Percentiles rank a stretch among this genome's conserved stretches.
phyloP scores from a whole-genome alignment of 2,329 filamentous ascomycete species.

The Ilyonectria destructans region DNA sequence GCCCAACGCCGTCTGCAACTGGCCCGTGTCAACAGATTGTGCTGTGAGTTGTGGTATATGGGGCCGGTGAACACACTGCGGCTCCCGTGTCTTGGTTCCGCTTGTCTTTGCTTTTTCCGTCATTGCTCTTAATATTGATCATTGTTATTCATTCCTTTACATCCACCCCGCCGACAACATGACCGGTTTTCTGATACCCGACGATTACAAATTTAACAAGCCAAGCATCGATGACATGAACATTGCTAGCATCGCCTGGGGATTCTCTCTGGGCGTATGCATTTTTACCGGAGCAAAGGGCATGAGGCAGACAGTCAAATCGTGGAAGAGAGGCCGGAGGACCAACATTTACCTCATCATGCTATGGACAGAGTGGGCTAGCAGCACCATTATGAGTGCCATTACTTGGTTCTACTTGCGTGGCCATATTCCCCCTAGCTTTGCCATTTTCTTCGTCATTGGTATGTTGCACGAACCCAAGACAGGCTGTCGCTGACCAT shows the following conservation, averaged over 20 bases:
- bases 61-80: constrained; percentile 31
- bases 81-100: constrained; percentile 13
- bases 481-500: not conserved
- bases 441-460: constrained; percentile 45
- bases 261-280: constrained; percentile 46
- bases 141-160: not conserved
- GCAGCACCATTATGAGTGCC: constrained; percentile 47
- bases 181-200: constrained; percentile 40
- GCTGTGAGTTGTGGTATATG: constrained; percentile 27
- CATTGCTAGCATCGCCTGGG: constrained; percentile 49
- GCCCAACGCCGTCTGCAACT: not conserved
- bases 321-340: constrained; percentile 44
- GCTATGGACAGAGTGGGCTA: constrained; percentile 46
- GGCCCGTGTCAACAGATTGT: not conserved
- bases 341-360: constrained; percentile 45
- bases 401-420: constrained; percentile 48
- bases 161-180: constrained; percentile 28
- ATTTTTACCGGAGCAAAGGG: constrained; percentile 47
- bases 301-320: constrained; percentile 41
- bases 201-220: constrained; percentile 26
- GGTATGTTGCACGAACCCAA: constrained; percentile 26
- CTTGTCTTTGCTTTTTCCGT: constrained; percentile 6
- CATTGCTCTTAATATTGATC: not conserved
- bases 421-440: constrained; percentile 44
- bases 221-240: constrained; percentile 47